Conservation (phyloP, 2,329 filamentous ascomycete species). For the Lachnellula arida region DNA sequence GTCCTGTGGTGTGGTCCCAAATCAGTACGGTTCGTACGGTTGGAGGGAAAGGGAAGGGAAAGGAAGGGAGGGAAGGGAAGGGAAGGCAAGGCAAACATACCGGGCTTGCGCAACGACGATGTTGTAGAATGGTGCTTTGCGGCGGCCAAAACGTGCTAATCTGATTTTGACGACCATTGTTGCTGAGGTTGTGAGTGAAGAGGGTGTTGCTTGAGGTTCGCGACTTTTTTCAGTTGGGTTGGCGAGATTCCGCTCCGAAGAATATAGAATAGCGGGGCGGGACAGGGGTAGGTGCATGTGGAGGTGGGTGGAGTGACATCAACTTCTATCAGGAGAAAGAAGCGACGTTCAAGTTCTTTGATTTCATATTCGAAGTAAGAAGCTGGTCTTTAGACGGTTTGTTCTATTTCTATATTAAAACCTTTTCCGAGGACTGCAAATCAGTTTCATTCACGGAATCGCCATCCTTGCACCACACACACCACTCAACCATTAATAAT, state of each 20-base stretch:
- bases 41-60: neutral
- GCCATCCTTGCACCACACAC: neutral
- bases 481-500: neutral
- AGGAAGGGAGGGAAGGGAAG: too few relatives aligned
- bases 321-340: neutral
- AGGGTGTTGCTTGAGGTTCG: neutral
- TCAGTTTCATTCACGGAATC: too few relatives aligned
- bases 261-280: neutral
- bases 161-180: conserved; percentile 92
- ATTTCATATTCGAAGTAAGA: neutral
- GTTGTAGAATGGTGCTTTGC: conserved; percentile 91
- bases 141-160: conserved; percentile 86
- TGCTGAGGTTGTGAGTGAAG: neutral
- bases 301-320: neutral
- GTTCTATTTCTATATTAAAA: too few relatives aligned
- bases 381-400: too few relatives aligned
- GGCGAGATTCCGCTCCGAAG: too few relatives aligned
- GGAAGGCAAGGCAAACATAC: too few relatives aligned
- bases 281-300: neutral
- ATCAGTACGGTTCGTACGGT: neutral
- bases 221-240: conserved; percentile 8
- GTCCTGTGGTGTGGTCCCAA: conserved; percentile 50
- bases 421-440: too few relatives aligned
- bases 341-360: neutral
- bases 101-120: conserved; percentile 92